phyloP scores from a whole-genome alignment of 139 green algal genomes.

The Volvox reticuliferus region DNA sequence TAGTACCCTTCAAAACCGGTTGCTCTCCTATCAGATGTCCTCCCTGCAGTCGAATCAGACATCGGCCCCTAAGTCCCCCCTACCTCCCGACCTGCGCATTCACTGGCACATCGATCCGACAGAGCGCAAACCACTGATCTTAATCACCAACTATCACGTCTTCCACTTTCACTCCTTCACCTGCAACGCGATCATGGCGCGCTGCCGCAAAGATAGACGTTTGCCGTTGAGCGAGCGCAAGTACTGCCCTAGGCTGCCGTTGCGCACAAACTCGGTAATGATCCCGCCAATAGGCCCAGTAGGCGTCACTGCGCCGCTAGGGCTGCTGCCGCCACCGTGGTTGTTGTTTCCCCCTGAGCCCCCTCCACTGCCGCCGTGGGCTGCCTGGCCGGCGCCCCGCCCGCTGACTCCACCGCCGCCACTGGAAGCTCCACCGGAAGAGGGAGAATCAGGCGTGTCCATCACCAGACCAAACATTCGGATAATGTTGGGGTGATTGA shows the following conservation, averaged over 20 bases:
- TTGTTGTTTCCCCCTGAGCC: background rate
- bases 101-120: too few relatives aligned
- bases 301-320: slow-evolving; percentile 7
- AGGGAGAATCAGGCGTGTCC: slow-evolving; percentile 18
- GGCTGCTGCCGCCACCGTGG: background rate
- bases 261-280: slow-evolving; percentile 92
- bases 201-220: slow-evolving; percentile 70
- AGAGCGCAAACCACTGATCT: too few relatives aligned
- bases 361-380: slow-evolving; percentile 41
- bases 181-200: slow-evolving; percentile 85
- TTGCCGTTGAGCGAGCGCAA: slow-evolving; percentile 55
- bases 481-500: slow-evolving; percentile 96
- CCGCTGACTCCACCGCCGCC: background rate
- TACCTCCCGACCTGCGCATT: too few relatives aligned
- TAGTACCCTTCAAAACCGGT: too few relatives aligned
- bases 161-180: background rate
- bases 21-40: too few relatives aligned
- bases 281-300: slow-evolving; percentile 71
- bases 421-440: background rate
- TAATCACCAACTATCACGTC: background rate
- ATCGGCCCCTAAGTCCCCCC: too few relatives aligned
- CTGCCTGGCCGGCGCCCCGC: background rate
- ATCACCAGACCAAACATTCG: slow-evolving; percentile 92
- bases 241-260: slow-evolving; percentile 74
- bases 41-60: too few relatives aligned